Percentiles rank a stretch among this genome's conserved stretches.
Conservation (phyloP, 805 yeast species). For the Saccharomyces paradoxus region DNA sequence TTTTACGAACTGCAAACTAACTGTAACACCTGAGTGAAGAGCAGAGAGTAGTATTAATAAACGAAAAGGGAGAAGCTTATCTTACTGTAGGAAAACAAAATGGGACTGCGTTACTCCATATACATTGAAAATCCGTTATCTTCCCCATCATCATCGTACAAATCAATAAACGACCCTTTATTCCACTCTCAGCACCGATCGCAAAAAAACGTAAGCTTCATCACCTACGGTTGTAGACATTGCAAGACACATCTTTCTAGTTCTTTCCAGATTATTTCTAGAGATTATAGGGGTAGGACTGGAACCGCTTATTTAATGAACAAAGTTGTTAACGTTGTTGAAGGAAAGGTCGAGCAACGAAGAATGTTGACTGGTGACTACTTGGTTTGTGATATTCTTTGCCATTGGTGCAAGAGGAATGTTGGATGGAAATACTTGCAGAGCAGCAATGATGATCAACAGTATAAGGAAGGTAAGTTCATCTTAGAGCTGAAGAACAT, state of each 20-base stretch:
- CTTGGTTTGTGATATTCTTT: constrained; percentile 46
- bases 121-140: constrained; percentile 19
- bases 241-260: constrained; percentile 29
- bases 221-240: constrained; percentile 27
- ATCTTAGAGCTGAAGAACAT: constrained; percentile 39
- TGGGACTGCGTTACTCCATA: constrained; percentile 25
- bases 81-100: constrained; percentile 1
- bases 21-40: not conserved
- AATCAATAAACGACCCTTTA: not conserved
- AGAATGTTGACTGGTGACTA: constrained; percentile 56
- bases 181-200: not conserved
- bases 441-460: constrained; percentile 39
- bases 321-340: constrained; percentile 39
- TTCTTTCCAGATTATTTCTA: constrained; percentile 26
- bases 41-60: not conserved
- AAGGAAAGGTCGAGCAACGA: constrained; percentile 32
- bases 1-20: not conserved
- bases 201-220: constrained; percentile 6
- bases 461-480: constrained; percentile 54
- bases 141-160: constrained; percentile 2
- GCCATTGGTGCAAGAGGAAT: constrained; percentile 45
- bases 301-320: constrained; percentile 53
- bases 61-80: not conserved
- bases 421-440: constrained; percentile 60
- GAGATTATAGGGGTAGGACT: constrained; percentile 45